Base-by-base conservation (phyloP, 306 rosid genomes). In the Glycine latifolia region DNA sequence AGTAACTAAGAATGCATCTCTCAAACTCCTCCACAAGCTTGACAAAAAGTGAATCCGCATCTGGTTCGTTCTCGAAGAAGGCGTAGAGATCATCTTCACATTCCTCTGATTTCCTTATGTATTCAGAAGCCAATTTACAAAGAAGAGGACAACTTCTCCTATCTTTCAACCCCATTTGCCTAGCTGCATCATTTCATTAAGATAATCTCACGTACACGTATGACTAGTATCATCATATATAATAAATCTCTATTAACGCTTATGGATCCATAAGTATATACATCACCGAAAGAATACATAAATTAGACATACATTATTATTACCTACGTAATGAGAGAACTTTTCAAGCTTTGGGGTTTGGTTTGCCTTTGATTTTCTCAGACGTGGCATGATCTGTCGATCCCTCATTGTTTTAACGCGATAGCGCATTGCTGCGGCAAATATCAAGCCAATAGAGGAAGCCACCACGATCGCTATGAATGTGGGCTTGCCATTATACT, bases 11-110 rank as follows among this genome's bases (percentile, higher is more conserved):
- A 78, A 93, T 96, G 85, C 99, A 96, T 86, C 98, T 86, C 89
- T 96, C 99, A 77, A 96, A 93, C 87, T 96, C 99, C 83, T 96
- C 99, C 55, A 96, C 94, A 63, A 96, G 99, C 89, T 96, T 96
- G 59, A 96, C 99, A 63, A 83, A 91, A 10, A 96, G 94, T 0
- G 99, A 96, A 93, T 93, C 97, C 0, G 91, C 98, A 67, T 92
- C 86, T 0, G 83, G 96, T 87, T 96, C 97, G 13, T 84, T 71
- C 17, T 89, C 89, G 54, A 93, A 96, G 88, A 88, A 93, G 14
- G 92, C 65, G 55, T 89, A 96, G 49, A 96, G 84, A 60, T 90
- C 92, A 63, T 96, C 94, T 87, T 96, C 98, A 83, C 87, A 93
- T 7, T 89, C 97, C 16, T 94, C 99, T 0, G 79, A 81, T 90